These are phyloP conservation scores for Xylariaceae sp. DNA, from an alignment of 2,329 filamentous ascomycete genomes.

Conservation along the genomic window DNA sequence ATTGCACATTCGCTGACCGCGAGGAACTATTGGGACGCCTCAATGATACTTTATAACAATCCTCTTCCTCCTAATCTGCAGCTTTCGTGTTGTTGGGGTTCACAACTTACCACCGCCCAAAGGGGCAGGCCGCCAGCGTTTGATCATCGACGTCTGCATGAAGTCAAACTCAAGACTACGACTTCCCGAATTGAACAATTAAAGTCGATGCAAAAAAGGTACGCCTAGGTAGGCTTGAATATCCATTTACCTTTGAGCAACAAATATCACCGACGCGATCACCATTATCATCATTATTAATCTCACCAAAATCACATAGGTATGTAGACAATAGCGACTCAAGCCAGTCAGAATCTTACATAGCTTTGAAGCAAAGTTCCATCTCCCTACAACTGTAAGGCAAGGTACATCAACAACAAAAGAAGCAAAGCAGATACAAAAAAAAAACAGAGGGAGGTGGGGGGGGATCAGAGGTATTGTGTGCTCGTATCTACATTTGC, in stretches of 20 bases:
- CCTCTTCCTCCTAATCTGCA: slow-evolving; percentile 22
- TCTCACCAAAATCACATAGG: background rate
- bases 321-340: background rate
- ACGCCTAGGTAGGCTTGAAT: no score
- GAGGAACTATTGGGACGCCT: background rate
- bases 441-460: slow-evolving; percentile 15
- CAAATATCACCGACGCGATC: background rate
- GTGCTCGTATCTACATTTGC: slow-evolving; percentile 23
- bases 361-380: background rate
- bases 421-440: background rate
- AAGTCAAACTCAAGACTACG: slow-evolving; percentile 42
- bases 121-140: slow-evolving; percentile 37
- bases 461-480: slow-evolving; percentile 14
- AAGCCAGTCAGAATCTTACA: background rate
- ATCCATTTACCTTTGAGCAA: no score
- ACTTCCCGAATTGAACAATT: slow-evolving; percentile 12
- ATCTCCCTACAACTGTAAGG: background rate
- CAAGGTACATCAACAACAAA: background rate
- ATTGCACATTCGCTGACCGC: slow-evolving; percentile 22
- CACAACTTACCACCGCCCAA: slow-evolving; percentile 19
- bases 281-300: background rate
- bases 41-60: slow-evolving; percentile 14
- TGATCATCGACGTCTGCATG: slow-evolving; percentile 42
- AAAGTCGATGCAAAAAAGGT: slow-evolving; percentile 1
- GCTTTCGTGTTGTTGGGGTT: slow-evolving; percentile 20